Evolutionary conservation across 2,329 filamentous ascomycete genomes (phyloP).

Genomic region (Penicillium sp.): DNA sequence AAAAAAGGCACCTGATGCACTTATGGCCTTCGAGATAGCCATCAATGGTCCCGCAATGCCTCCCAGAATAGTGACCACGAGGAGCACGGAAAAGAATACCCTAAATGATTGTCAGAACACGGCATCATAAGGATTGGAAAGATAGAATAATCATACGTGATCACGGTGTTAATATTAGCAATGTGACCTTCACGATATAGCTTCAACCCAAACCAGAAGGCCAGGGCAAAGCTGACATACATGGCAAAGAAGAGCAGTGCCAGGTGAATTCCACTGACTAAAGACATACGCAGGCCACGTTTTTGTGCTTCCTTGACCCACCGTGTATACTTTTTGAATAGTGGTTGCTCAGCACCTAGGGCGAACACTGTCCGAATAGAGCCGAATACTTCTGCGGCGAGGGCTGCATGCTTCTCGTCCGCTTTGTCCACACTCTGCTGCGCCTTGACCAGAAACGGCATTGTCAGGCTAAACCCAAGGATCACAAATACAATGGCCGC

Average conservation of each 20-base stretch:
- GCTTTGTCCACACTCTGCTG: conserved; percentile 40
- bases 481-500: conserved; percentile 48
- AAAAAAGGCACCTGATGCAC: conserved; percentile 34
- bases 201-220: conserved; percentile 41
- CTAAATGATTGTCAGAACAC: conserved; percentile 16
- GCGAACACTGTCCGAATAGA: conserved; percentile 49
- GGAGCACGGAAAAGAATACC: conserved; percentile 37
- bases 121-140: background rate
- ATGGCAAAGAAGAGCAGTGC: conserved; percentile 38
- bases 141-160: conserved; percentile 28
- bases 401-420: conserved; percentile 37
- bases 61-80: conserved; percentile 29
- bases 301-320: conserved; percentile 41
- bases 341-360: conserved; percentile 42
- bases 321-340: conserved; percentile 37
- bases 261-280: conserved; percentile 33
- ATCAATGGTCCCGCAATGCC: conserved; percentile 35
- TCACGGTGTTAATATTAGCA: conserved; percentile 35
- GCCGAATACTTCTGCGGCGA: conserved; percentile 45
- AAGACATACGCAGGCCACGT: conserved; percentile 30
- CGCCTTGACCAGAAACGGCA: conserved; percentile 35
- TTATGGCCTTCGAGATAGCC: conserved; percentile 36
- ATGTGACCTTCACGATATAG: conserved; percentile 37
- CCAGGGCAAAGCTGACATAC: conserved; percentile 37
- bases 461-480: conserved; percentile 30